These are phyloP conservation scores for Blastobotrys muscicola DNA, from an alignment of 805 yeast species.

Conservation along the genomic window DNA sequence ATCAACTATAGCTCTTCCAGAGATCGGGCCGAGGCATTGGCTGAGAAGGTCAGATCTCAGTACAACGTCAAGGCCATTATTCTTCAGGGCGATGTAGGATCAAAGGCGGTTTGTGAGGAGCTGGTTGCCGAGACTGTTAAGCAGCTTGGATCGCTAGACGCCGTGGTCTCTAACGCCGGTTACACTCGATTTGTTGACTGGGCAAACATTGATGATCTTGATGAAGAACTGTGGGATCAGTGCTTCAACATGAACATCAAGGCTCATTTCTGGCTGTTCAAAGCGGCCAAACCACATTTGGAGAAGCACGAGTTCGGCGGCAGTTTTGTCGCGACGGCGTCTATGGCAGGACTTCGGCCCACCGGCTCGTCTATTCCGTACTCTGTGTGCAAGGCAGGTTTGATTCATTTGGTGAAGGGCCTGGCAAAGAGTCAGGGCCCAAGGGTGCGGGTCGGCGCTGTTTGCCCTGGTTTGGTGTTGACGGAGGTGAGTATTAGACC, in stretches of 20 bases:
- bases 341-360: slow-evolving; percentile 30
- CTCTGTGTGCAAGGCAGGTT: slow-evolving; percentile 27
- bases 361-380: slow-evolving; percentile 30
- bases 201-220: slow-evolving; percentile 21
- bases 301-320: slow-evolving; percentile 28
- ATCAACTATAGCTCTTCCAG: slow-evolving; percentile 13
- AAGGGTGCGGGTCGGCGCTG: slow-evolving; percentile 15
- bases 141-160: slow-evolving; percentile 28
- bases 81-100: slow-evolving; percentile 17
- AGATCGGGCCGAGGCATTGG: slow-evolving; percentile 15
- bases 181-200: slow-evolving; percentile 22
- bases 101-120: slow-evolving; percentile 21
- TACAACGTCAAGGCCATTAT: slow-evolving; percentile 10
- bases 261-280: slow-evolving; percentile 27
- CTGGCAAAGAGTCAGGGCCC: slow-evolving; percentile 21
- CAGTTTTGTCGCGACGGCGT: slow-evolving; percentile 31
- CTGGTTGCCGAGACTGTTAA: slow-evolving; percentile 23
- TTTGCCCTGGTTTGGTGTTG: slow-evolving; percentile 18
- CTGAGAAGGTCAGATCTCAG: slow-evolving; percentile 1
- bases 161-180: slow-evolving; percentile 33
- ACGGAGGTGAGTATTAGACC: slow-evolving; percentile 12
- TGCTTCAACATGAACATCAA: slow-evolving; percentile 24
- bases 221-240: slow-evolving; percentile 20
- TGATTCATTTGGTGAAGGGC: slow-evolving; percentile 23
- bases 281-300: slow-evolving; percentile 23